phyloP scores from a whole-genome alignment of 164 flowering plant genomes.

The Stephania japonica region DNA sequence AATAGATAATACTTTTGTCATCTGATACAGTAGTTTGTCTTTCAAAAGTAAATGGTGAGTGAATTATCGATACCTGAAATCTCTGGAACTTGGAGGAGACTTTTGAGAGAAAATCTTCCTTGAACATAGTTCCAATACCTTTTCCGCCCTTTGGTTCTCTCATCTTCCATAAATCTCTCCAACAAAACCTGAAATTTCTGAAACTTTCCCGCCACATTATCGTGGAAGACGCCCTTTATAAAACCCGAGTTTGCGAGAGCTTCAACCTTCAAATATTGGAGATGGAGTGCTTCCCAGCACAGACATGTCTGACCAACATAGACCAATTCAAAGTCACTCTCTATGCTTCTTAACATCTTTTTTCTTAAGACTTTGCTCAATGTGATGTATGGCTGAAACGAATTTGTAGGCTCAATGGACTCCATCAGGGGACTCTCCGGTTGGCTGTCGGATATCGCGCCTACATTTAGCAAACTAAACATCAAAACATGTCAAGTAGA shows the following conservation, averaged over 20 bases:
- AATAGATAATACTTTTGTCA: background rate
- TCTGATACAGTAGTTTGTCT: background rate
- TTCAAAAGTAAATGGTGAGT: background rate
- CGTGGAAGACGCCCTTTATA: constrained; percentile 16
- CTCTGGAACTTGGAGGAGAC: constrained; percentile 52
- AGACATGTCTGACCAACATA: constrained; percentile 60
- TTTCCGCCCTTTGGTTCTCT: constrained; percentile 27
- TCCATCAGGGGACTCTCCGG: constrained; percentile 19
- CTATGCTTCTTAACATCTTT: constrained; percentile 36
- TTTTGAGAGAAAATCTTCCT: constrained; percentile 33
- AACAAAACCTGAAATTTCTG: constrained; percentile 48
- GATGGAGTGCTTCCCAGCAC: constrained; percentile 60
- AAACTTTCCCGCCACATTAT: constrained; percentile 31
- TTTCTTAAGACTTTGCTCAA: constrained; percentile 30
- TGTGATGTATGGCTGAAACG: constrained; percentile 12
- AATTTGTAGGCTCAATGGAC: constrained; percentile 12
- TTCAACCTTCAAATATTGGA: constrained; percentile 45
- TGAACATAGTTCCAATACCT: constrained; percentile 35
- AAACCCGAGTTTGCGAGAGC: constrained; percentile 18
- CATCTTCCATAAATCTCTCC: constrained; percentile 55
- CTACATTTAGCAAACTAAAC: constrained; percentile 15
- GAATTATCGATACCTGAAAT: constrained; percentile 32
- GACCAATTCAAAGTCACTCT: constrained; percentile 44
- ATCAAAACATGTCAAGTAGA: background rate
- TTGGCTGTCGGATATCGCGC: constrained; percentile 26